Base-by-base conservation (phyloP, 371 early-diverging fungal genomes). In the Rhizopus sp. region DNA sequence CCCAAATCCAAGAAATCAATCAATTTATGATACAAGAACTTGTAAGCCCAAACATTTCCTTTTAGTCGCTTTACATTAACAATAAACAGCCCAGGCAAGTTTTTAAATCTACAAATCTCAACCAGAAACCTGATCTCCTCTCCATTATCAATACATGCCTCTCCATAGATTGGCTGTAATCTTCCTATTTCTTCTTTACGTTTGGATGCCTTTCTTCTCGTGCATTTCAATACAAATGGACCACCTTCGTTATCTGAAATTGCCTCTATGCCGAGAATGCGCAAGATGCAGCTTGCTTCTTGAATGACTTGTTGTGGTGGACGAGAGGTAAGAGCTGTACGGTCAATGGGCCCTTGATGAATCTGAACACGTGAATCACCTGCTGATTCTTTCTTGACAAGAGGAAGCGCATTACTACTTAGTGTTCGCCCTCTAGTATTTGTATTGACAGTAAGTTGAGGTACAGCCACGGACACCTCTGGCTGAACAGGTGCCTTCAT, bases 31-130 rank as follows among this genome's bases (percentile, higher is more conserved):
- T 96, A 95, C 51, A 96, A 60, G 60, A 88, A 86, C 81, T 95
- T 93, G 82, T 92, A 96, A 0, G 86, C 83, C 95, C 94, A 94
- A 40, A 87, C 83, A 66, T 91, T 93, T 53, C 97, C 97, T 61
- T 86, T 85, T 59, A 89, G 68, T 45, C 95, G 86, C 61, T 89
- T 87, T 62, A 96, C 80, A 62, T 93, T 90, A 34, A 95, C 90
- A 54, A 93, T 88, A 66, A 87, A 91, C n/a, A 94, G 76, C 29
- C 88, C 89, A 34, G 81, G 84, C 30, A 95, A 68, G 72, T 93
- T 92, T 69, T 88, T 88, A 68, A 96, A 87, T 57, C 84, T 84
- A 74, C 94, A 93, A 30, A 96, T 70, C 73, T 95, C 94, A 23
- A 95, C 88, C 4, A 83, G 77, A 70, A 95, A 88, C 13, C 88